Base-by-base conservation (phyloP, 176 grass and related monocot genomes). In the Avena sativa region DNA sequence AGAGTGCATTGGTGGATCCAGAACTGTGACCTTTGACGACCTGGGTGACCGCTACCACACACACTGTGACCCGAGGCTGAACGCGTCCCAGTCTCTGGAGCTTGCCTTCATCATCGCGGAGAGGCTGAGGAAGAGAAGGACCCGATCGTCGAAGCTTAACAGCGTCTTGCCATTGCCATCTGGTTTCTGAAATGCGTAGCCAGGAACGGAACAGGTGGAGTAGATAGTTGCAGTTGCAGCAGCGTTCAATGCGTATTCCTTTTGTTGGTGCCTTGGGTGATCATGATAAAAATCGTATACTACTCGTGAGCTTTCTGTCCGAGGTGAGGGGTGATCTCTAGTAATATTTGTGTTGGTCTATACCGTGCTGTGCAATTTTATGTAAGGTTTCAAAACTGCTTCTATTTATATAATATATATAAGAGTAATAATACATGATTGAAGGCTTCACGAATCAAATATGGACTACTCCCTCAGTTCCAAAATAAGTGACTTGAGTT, bases 1-100 rank as follows among this genome's bases (percentile, higher is more conserved):
- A 1, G 95, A 97, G 78, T 94, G 95, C 90, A 97, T 94, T 9
- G 95, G 95, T 49, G 95, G 95, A 64, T 97, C 95, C 16, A 86
- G 92, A 5, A 91, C 92, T 0, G 95, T 97, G 15, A 97, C 95
- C 84, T 97, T 97, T 16, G 95, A 97, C 30, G 92, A 97, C 81
- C 81, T 97, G 20, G 75, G 86, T 8, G 91, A 93, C 74, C 92
- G 95, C 83, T 97, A 97, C 90, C 95, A 97, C 88, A 97, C 95
- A 15, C 95, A 97, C 81, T 97, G 95, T 15, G 95, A 97, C 86
- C 95, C 95, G 1, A 90, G 95, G 87, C 86, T 94, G 71, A 97
- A 97, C 20, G 95, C 90, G 0, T 94, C 95, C 12, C 95, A 97
- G 52, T 94, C 95, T 1, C 84, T 97, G 78, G 95, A 97, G 88